A percentile compares a stretch with the other conserved stretches of the same genome.
These are phyloP conservation scores for Hypholoma fasciculare DNA, from an alignment of 768 basidiomycete species.

Conservation along the genomic window DNA sequence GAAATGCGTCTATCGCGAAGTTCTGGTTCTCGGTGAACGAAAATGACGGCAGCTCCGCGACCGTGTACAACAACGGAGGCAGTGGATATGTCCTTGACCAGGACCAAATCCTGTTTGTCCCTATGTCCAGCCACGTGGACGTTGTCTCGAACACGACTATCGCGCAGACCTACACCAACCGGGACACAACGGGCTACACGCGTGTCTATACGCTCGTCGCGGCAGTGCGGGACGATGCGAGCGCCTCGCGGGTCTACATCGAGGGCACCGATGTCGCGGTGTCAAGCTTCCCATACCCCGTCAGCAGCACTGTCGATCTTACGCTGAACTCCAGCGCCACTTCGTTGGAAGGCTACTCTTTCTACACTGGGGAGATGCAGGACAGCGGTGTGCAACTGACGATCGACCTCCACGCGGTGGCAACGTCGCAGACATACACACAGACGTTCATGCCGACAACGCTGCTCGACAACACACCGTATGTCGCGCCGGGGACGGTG, in stretches of 20 bases:
- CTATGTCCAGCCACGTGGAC: slow-evolving; percentile 33
- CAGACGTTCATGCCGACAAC: slow-evolving; percentile 28
- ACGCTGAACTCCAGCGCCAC: slow-evolving; percentile 25
- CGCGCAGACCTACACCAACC: slow-evolving; percentile 24
- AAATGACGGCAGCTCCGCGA: slow-evolving; percentile 36
- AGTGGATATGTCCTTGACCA: slow-evolving; percentile 39
- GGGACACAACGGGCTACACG: slow-evolving; percentile 20
- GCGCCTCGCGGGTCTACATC: slow-evolving; percentile 34
- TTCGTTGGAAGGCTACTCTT: slow-evolving; percentile 32
- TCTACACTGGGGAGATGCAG: slow-evolving; percentile 30
- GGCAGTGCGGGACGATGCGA: slow-evolving; percentile 27
- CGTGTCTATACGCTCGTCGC: slow-evolving; percentile 23
- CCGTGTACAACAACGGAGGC: slow-evolving; percentile 42
- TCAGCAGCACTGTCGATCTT: slow-evolving; percentile 30
- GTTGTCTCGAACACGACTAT: slow-evolving; percentile 22
- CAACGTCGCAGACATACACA: slow-evolving; percentile 21
- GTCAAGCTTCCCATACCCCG: slow-evolving; percentile 25
- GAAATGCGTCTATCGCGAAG: slow-evolving; percentile 40
- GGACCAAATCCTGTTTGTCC: slow-evolving; percentile 43
- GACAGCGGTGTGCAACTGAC: slow-evolving; percentile 28
- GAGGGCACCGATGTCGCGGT: slow-evolving; percentile 32
- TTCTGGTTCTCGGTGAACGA: slow-evolving; percentile 54
- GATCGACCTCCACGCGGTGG: slow-evolving; percentile 26
- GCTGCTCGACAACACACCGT: slow-evolving; percentile 28
- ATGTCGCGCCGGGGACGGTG: slow-evolving; percentile 23